Evolutionary conservation across 163 green algal genomes (phyloP), one percentile per base, ranked within the genome.

Genomic region (Coccomyxa subellipsoidea): DNA sequence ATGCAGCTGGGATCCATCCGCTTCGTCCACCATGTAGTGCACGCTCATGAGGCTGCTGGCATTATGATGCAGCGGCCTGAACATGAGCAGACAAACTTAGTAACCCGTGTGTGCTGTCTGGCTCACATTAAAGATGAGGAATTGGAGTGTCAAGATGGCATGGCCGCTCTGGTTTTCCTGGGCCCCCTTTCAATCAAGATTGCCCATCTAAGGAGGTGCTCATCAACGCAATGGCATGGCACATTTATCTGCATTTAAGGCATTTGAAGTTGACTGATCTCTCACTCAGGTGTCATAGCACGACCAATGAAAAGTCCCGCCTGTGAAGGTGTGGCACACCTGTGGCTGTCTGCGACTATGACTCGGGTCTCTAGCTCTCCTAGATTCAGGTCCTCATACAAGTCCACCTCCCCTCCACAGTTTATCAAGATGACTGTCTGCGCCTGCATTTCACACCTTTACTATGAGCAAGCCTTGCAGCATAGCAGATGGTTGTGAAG

Each of bases 261-360:
- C n/a, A n/a, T n/a, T n/a, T n/a, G n/a, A n/a, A n/a, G n/a, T n/a
- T n/a, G n/a, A n/a, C n/a, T n/a, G n/a, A n/a, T n/a, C n/a, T n/a
- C n/a, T n/a, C n/a, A n/a, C n/a, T n/a, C n/a, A n/a, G n/a, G n/a
- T n/a, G n/a, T n/a, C n/a, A n/a, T n/a, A n/a, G n/a, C n/a, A n/a
- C n/a, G n/a, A n/a, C n/a, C n/a, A n/a, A n/a, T n/a, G n/a, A n/a
- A n/a, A n/a, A n/a, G n/a, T n/a, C n/a, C n/a, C n/a, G n/a, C n/a
- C n/a, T 7, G 66, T 8, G 66, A 23, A 73, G 77, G 59, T 29
- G 7, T 36, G 18, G 34, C 92, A 23, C 32, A 39, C 71, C 71
- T 84, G 89, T 97, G 94, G 59, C 89, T 92, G 87, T 98, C 95
- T 23, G 98, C 84, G 38, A 98, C 92, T 39, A 96, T 87, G 15